Base-by-base conservation (phyloP, 495 filamentous ascomycete genomes). In the Xylaria telfairii region DNA sequence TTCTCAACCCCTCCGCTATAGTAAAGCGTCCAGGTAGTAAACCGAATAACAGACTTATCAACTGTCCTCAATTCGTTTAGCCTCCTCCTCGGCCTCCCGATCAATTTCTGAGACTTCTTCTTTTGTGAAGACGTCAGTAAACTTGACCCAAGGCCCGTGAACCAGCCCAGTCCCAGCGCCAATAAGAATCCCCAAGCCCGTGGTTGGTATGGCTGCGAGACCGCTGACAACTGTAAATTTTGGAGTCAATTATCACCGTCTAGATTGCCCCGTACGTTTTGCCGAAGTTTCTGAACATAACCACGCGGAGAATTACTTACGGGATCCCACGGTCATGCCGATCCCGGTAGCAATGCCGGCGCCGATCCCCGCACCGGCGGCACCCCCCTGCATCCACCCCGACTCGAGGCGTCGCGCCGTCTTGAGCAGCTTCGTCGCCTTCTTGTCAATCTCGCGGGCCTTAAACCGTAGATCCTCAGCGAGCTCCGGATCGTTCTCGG, bases 141-240 rank as follows among this genome's bases (percentile, higher is more conserved):
- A 75, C 72, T 75, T 81, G 41, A 81, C 72, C 80, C 80, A 79
- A 15, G 80, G 80, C 13, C 80, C 80, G 64, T 81, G 80, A 17
- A 80, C 77, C 21, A 80, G 71, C 0, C 78, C 80, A 9, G 77
- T 76, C 17, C 74, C 78, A n/a, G 73, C 74, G 10, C 80, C 80
- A 17, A 77, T 75, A 8, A 81, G 63, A 47, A 77, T 66, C 1
- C 80, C 80, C 10, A 80, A 28, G 0, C 73, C 74, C 37, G 77
- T 78, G 21, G 78, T 78, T 10, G 78, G 80, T 28, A 80, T 75
- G 4, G 77, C 73, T 21, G 74, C 72, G 32, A 80, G 56, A 3
- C 80, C 80, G 41, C 76, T 75, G 24, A 81, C 78, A 39, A 81
- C 59, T 62, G 37, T 3, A 28, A 26, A n/a, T 10, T 62, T 42